Conservation (phyloP, 352 stramenopile species). For the Phytophthora pini region DNA sequence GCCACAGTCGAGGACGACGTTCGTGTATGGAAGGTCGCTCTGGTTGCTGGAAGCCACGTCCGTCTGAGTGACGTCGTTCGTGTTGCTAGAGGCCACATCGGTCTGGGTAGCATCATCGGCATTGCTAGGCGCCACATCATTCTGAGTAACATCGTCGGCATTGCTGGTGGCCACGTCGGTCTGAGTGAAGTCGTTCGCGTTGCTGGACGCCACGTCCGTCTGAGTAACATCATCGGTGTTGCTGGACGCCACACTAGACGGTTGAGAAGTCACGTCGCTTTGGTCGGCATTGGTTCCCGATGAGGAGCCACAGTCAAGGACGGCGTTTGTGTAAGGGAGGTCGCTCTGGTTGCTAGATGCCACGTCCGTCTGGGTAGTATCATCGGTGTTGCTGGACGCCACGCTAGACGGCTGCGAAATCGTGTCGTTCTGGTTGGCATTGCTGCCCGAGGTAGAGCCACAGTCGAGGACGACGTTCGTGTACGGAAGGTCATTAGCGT, state of each 20-base stretch:
- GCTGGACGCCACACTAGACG: neutral
- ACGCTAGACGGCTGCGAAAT: neutral
- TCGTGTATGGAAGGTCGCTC: neutral
- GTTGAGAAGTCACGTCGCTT: neutral
- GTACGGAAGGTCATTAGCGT: neutral
- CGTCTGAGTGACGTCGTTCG: neutral
- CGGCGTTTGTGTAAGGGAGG: neutral
- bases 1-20: conserved; percentile 7
- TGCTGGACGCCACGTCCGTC: conserved; percentile 11
- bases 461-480: conserved; percentile 8
- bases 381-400: too few species aligned
- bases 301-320: conserved; percentile 7
- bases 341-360: conserved; percentile 16
- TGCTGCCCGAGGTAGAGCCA: conserved; percentile 3
- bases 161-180: conserved; percentile 8
- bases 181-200: neutral
- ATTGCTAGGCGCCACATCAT: conserved; percentile 4
- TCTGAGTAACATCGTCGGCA: neutral
- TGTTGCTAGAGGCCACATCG: conserved; percentile 9
- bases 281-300: conserved; percentile 3
- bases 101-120: neutral
- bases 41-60: conserved; percentile 7
- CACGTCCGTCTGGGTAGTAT: neutral
- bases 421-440: conserved; percentile 4
- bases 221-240: conserved; percentile 2